Evolutionary conservation across 768 basidiomycete species (phyloP).

Genomic region (Collybia sp.): DNA sequence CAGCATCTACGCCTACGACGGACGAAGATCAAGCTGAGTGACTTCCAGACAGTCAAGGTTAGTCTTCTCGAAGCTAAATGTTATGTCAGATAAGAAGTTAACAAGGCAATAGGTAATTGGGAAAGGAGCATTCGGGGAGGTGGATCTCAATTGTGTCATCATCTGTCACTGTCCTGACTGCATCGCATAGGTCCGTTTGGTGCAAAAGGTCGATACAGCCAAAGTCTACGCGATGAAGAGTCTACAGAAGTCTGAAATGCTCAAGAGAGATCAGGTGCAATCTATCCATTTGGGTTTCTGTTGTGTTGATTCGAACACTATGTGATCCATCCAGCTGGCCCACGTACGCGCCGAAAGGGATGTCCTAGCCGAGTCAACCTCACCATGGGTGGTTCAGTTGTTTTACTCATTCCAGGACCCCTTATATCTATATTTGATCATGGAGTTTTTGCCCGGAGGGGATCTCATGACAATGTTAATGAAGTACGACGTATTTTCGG

Average conservation of each 20-base stretch:
- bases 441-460: slow-evolving; percentile 85
- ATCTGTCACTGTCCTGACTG: slow-evolving; percentile 6
- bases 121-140: neutral
- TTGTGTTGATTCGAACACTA: neutral
- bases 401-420: slow-evolving; percentile 99
- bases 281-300: neutral
- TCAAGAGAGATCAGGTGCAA: slow-evolving; percentile 95
- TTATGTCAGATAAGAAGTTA: slow-evolving; percentile 52
- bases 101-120: too few relatives aligned
- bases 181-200: slow-evolving; percentile 71
- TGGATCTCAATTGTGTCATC: neutral
- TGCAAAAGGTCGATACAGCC: slow-evolving; percentile 95
- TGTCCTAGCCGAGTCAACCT: slow-evolving; percentile 93
- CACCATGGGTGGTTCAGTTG: slow-evolving; percentile 95
- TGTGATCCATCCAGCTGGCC: slow-evolving; percentile 68
- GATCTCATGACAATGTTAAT: slow-evolving; percentile 99
- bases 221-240: slow-evolving; percentile 99
- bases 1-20: slow-evolving; percentile 89
- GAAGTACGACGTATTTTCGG: slow-evolving; percentile 99
- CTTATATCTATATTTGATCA: slow-evolving; percentile 93
- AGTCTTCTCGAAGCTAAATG: slow-evolving; percentile 99
- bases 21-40: slow-evolving; percentile 88
- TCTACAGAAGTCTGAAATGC: slow-evolving; percentile 96
- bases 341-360: slow-evolving; percentile 98
- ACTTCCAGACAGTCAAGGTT: slow-evolving; percentile 96